These are phyloP conservation scores for Anacardium occidentale DNA, from an alignment of 345 rosid species.

Conservation along the genomic window DNA sequence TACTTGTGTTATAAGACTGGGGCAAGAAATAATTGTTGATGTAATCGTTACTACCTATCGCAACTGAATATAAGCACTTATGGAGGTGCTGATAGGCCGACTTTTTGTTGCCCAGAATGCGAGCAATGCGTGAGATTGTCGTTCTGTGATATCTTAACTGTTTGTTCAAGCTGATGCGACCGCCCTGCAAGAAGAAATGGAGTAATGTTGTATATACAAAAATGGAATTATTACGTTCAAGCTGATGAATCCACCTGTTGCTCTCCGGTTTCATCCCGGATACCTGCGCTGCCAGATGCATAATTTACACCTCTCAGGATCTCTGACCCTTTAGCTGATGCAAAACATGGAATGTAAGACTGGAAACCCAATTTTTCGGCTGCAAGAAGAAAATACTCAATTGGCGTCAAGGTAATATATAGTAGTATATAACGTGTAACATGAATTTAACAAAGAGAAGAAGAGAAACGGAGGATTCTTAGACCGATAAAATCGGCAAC, in stretches of 20 bases:
- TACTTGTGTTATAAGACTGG: constrained; percentile 12
- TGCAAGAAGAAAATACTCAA: constrained; percentile 4
- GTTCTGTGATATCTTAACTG: constrained; percentile 36
- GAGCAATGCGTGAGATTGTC: constrained; percentile 13
- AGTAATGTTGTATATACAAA: no score
- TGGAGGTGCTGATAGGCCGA: constrained; percentile 11
- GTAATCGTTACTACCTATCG: constrained; percentile 48
- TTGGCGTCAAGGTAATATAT: no score
- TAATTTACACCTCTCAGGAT: constrained; percentile 43
- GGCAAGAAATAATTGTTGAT: constrained; percentile 43
- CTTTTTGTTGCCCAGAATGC: neutral
- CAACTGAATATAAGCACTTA: constrained; percentile 34
- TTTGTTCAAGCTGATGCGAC: constrained; percentile 35
- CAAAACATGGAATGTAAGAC: constrained; percentile 34
- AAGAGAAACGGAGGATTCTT: neutral
- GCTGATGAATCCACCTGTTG: constrained; percentile 24
- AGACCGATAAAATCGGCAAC: constrained; percentile 15
- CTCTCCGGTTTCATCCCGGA: constrained; percentile 38
- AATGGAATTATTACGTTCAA: no score
- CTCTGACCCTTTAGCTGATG: constrained; percentile 13
- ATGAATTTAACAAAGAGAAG: no score
- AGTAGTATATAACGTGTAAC: no score
- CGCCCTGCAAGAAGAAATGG: neutral
- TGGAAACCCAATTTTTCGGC: constrained; percentile 37
- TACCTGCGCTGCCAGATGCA: constrained; percentile 49